Percentiles rank a stretch among this genome's conserved stretches.
Conservation (phyloP, 2,329 filamentous ascomycete species). For the Fusarium keratoplasticum region DNA sequence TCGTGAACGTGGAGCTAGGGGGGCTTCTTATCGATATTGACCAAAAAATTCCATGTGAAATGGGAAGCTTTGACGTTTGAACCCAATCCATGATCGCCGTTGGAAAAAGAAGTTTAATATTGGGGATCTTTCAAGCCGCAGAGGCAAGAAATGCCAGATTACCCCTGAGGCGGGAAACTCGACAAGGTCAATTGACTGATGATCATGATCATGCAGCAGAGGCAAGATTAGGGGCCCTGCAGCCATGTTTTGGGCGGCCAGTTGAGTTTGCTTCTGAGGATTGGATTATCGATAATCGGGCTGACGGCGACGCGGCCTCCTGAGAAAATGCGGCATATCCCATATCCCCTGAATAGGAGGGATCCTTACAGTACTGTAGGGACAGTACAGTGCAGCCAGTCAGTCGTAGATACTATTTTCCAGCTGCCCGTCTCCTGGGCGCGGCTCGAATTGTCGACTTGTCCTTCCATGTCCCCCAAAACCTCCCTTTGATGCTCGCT, state of each 20-base stretch:
- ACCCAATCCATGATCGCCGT: not conserved
- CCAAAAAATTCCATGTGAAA: constrained; percentile 7
- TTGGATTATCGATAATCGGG: constrained; percentile 7
- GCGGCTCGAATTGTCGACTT: constrained; percentile 29
- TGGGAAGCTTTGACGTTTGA: not conserved
- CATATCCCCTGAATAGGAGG: constrained; percentile 35
- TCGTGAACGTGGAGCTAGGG: constrained; percentile 30
- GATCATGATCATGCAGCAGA: constrained; percentile 38
- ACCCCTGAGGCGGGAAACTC: constrained; percentile 24
- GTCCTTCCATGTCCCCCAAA: constrained; percentile 16
- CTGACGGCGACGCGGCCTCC: constrained; percentile 35
- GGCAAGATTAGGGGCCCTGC: constrained; percentile 6
- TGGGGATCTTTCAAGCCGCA: constrained; percentile 15
- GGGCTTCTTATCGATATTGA: constrained; percentile 25
- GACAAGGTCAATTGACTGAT: constrained; percentile 32
- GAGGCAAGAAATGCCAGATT: not conserved
- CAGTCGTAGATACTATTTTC: constrained; percentile 38
- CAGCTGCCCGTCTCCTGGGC: constrained; percentile 28
- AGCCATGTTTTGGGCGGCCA: constrained; percentile 6
- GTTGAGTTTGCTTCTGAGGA: constrained; percentile 6
- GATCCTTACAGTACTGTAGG: not conserved
- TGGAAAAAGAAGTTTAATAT: not conserved
- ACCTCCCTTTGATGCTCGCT: constrained; percentile 16
- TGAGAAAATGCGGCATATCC: constrained; percentile 23
- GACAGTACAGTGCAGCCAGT: not conserved